These are phyloP conservation scores for Pleurostoma richardsiae DNA, from an alignment of 2,329 filamentous ascomycete genomes.

Conservation along the genomic window DNA sequence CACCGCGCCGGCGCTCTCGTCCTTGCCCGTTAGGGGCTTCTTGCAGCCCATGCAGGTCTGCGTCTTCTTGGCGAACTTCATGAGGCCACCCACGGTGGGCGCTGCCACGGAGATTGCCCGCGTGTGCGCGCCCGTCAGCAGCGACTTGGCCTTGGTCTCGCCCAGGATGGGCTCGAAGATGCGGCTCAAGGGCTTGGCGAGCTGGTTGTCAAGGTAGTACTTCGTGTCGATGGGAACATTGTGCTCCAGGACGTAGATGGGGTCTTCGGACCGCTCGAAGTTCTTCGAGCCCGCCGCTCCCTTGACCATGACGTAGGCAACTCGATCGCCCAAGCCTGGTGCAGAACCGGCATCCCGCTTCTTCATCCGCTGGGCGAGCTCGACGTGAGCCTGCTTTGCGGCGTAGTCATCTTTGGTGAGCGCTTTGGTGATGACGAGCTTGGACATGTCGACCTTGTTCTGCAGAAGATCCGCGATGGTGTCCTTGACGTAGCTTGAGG, in stretches of 20 bases:
- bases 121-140: conserved; percentile 90
- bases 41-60: conserved; percentile 99
- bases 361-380: conserved; percentile 92
- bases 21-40: conserved; percentile 78
- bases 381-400: conserved; percentile 91
- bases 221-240: conserved; percentile 97
- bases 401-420: conserved; percentile 86
- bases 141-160: conserved; percentile 80
- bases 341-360: conserved; percentile 95
- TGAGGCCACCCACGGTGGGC: conserved; percentile 84
- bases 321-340: conserved; percentile 86
- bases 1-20: conserved; percentile 79
- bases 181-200: conserved; percentile 86
- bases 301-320: conserved; percentile 97
- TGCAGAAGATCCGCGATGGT: conserved; percentile 93
- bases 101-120: conserved; percentile 91
- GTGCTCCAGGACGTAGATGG: conserved; percentile 94
- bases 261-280: conserved; percentile 95
- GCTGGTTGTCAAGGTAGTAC: conserved; percentile 98
- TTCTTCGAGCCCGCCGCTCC: conserved; percentile 86
- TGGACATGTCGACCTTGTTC: conserved; percentile 98
- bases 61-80: conserved; percentile 98
- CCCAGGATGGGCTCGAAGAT: conserved; percentile 98
- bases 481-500: conserved; percentile 81
- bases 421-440: conserved; percentile 97